phyloP scores from a whole-genome alignment of 352 stramenopile genomes.

The Stramenopiles sp. region DNA sequence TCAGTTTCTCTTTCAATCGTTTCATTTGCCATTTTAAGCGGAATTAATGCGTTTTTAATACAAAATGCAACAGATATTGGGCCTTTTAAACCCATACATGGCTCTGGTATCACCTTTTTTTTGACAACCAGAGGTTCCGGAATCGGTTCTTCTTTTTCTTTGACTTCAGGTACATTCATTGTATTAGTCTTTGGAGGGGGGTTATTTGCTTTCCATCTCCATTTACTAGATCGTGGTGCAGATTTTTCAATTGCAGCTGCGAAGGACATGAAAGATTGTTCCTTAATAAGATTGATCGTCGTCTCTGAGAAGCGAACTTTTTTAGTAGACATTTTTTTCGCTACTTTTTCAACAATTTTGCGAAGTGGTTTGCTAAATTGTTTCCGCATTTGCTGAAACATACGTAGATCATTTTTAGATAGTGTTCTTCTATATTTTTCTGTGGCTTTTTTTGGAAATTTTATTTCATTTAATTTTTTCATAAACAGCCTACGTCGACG shows the following conservation, averaged over 20 bases:
- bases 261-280: too few species aligned
- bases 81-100: neutral
- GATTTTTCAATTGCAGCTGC: neutral
- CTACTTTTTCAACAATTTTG: too few species aligned
- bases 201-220: neutral
- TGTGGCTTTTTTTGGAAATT: neutral
- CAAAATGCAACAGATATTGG: neutral
- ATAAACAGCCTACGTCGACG: neutral
- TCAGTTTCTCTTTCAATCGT: neutral
- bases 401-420: too few species aligned
- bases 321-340: too few species aligned
- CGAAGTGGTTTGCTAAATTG: too few species aligned
- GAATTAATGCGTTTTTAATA: neutral
- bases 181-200: neutral
- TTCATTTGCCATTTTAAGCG: neutral
- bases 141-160: neutral
- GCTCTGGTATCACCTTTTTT: neutral
- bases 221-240: neutral
- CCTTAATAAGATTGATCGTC: too few species aligned
- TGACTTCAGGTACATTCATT: neutral
- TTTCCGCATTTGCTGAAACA: too few species aligned
- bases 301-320: too few species aligned
- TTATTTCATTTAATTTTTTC: neutral
- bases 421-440: too few species aligned
- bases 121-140: neutral